Base-by-base conservation (phyloP, 805 yeast species). In the Candida boleticola region DNA sequence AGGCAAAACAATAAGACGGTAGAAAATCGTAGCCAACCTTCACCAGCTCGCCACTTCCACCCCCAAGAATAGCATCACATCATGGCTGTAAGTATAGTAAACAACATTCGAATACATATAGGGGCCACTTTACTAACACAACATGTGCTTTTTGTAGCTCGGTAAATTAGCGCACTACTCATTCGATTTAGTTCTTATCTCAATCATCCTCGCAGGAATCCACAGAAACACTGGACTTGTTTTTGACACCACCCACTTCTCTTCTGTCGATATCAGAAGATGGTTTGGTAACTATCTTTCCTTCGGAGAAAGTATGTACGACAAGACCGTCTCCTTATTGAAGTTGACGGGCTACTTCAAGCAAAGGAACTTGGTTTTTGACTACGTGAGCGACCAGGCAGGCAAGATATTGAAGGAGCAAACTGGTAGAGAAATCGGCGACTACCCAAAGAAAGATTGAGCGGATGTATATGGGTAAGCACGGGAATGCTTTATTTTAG, bases 171-270 rank as follows among this genome's bases (percentile, higher is more conserved):
- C 85, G 9, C 97, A 89, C 63, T 78, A 79, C 52, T 77, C 92
- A 0, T 54, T 89, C 42, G 97, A 90, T 57, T 73, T 89, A 48
- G 79, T 90, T 3, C 69, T 90, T 44, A 68, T 88, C 6, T 86
- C 96, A 2, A 79, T 93, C 59, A 71, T 90, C 11, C 67, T 92
- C 34, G 96, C 97, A 0, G 96, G 96, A 3, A 75, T 90, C 40
- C 84, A 88, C 58, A 76, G 89, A 47, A 82, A 86, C 47, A 85
- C 96, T 0, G 97, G 97, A 0, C 69, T 82, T 36, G 76, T 76
- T 46, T 59, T 81, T 61, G 71, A 79, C 57, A 70, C 82, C 5
- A 55, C 67, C 25, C 58, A 63, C 39, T 70, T 80, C 41, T 79
- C 79, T 16, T 73, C 82, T 47, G 54, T 60, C 46, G 63, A 63